These are phyloP conservation scores for Ceratocystis eucalypticola DNA, from an alignment of 2,329 filamentous ascomycete species.

Conservation along the genomic window DNA sequence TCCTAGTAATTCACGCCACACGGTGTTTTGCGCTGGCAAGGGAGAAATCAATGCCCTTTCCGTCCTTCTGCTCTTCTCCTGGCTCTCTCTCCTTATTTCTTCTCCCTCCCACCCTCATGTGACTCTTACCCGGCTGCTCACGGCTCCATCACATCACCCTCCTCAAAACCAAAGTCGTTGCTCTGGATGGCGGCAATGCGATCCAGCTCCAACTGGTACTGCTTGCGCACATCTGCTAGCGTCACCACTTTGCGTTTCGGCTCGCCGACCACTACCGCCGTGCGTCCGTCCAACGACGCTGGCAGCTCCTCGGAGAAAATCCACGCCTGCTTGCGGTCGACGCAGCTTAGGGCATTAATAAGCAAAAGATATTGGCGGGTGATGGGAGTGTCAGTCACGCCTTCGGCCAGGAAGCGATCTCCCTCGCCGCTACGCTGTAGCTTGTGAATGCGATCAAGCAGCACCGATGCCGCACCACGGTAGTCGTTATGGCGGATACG, in stretches of 20 bases:
- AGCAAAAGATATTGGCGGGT: constrained; percentile 73
- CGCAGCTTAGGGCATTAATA: constrained; percentile 84
- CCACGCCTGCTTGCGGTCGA: constrained; percentile 69
- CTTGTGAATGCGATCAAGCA: constrained; percentile 51
- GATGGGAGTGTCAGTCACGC: constrained; percentile 49
- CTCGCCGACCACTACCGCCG: constrained; percentile 19
- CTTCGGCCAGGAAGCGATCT: constrained; percentile 45
- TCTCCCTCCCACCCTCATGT: not conserved
- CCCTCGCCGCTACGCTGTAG: constrained; percentile 31
- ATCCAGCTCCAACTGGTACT: constrained; percentile 84
- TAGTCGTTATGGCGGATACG: constrained; percentile 73
- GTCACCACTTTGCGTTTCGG: constrained; percentile 66
- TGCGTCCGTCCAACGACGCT: constrained; percentile 14
- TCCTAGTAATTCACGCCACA: constrained; percentile 1
- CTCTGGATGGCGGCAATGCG: constrained; percentile 75
- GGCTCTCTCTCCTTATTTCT: no score
- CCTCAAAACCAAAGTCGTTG: constrained; percentile 69
- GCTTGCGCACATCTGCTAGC: constrained; percentile 69
- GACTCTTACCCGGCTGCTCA: constrained; percentile 24
- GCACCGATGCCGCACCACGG: constrained; percentile 56
- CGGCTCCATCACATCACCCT: constrained; percentile 42
- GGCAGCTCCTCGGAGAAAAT: constrained; percentile 44
- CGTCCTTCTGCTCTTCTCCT: no score
- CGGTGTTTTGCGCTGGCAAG: not conserved
- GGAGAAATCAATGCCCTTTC: not conserved